These are phyloP conservation scores for Puccinia sorghi DNA, from an alignment of 1,284 basidiomycete genomes.

Conservation along the genomic window DNA sequence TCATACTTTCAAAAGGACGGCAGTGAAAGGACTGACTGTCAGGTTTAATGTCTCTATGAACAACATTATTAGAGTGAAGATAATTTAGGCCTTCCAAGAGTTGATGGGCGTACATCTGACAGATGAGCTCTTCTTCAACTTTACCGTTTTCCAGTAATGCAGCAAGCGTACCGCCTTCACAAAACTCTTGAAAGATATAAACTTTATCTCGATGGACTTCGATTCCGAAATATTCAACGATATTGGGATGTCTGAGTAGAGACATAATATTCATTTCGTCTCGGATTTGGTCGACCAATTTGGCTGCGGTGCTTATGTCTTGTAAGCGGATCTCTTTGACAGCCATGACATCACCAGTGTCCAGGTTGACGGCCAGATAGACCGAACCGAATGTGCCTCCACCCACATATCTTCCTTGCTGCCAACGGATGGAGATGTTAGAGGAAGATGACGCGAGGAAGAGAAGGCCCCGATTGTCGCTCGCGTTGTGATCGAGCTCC, in stretches of 20 bases:
- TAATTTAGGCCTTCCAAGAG: conserved; percentile 94
- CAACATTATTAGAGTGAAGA: conserved; percentile 85
- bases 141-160: conserved; percentile 87
- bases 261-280: conserved; percentile 99
- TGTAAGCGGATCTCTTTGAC: conserved; percentile 99
- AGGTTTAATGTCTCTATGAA: conserved; percentile 97
- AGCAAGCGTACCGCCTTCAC: conserved; percentile 90
- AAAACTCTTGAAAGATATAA: conserved; percentile 99
- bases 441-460: conserved; percentile 83
- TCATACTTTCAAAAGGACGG: conserved; percentile 1
- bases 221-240: conserved; percentile 98
- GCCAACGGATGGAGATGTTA: conserved; percentile 96
- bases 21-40: conserved; percentile 73
- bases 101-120: conserved; percentile 94
- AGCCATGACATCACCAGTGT: conserved; percentile 95
- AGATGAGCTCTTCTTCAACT: conserved; percentile 94
- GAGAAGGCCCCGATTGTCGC: conserved; percentile 84
- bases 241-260: conserved; percentile 95
- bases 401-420: conserved; percentile 96
- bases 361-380: conserved; percentile 96
- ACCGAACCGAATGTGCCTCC: conserved; percentile 96
- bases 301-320: conserved; percentile 70
- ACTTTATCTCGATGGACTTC: conserved; percentile 99
- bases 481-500: conserved; percentile 84
- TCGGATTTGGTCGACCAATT: conserved; percentile 78